Base-by-base conservation (phyloP, 75 land plant genomes). In the Chamaecyparis obtusa region DNA sequence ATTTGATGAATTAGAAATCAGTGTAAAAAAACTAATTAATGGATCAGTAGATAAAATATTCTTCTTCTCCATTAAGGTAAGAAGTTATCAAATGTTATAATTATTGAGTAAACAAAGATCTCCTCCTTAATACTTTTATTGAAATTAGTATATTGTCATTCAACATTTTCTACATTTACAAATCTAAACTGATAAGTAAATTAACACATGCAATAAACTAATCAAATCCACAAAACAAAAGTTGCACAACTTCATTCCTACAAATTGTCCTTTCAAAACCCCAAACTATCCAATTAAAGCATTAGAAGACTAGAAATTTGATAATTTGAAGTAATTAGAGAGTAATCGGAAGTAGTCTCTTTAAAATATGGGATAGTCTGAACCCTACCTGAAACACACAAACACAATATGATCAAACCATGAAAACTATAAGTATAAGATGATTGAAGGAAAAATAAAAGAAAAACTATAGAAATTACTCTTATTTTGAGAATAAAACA, bases 311-410 rank as follows among this genome's bases (percentile, higher is more conserved):
- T 44, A 14, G 10, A 2, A 44, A 80, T 80, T 43, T 80, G 48
- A 48, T 24, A 80, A 80, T 49, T 49, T 80, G 83, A 44, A 80
- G 83, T 44, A 80, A 44, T 27, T 80, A 80, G 5, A 80, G 83
- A 21, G 49, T 43, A 21, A 80, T 80, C 1, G 83, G 83, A 80
- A 80, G 83, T 71, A 97, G 91, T 85, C 99, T 94, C 85, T 94
- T 95, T 64, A 97, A 85, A 75, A 97, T 92, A 89, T 97, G 95
- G 88, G 97, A 92, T 37, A 97, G 95, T 87, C 99, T 93, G 85
- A 86, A 90, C 9, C 97, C 99, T 92, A 97, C 85, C 97, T 97
- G 94, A n/a, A 67, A 51, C 51, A 30, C 35, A 86, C 24, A 56
- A 67, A 85, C 83, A 39, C 48, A 33, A 39, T 5, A 1, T 72